Evolutionary conservation across 1,139 yeast genomes (phyloP), one percentile per base, ranked within the genome.

Genomic region (Chernovozyma aurita): DNA sequence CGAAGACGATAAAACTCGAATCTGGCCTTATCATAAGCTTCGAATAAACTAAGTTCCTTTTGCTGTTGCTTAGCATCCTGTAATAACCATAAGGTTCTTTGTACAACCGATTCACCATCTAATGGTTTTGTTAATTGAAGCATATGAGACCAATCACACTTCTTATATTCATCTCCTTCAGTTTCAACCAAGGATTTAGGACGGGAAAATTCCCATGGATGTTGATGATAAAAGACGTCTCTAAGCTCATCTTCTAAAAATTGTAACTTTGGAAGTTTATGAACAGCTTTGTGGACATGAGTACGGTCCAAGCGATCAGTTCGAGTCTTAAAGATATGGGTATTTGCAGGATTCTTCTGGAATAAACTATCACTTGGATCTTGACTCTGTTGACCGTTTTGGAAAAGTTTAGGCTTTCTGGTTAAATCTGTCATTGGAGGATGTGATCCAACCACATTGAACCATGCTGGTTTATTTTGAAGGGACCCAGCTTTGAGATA

Each of bases 151-250:
- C 98, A 92, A 57, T 92, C 86, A 45, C 70, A 61, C 40, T 71
- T 68, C 11, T 59, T 50, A 18, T 61, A 57, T 24, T 67, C 70
- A 36, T 80, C 79, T 5, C 85, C 86, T 16, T 70, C 65, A 50
- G 79, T 84, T 61, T 94, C 99, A 33, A 88, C 73, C 47, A 92
- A 63, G 24, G 79, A 72, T 55, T 86, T 86, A n/a, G 98, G 97
- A 47, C 95, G 77, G 3, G 98, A 85, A 41, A 90, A 69, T 61
- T 92, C 99, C 98, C 98, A 92, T 11, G 99, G 98, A 59, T 92
- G 99, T 57, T 90, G 96, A 42, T 78, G 80, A 60, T 82, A 92
- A 53, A 92, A 92, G 22, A 85, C 68, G 36, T 75, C 70, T 64
- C 98, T 78, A 48, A 92, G 64, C 49, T 80, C 77, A 60, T 92